A percentile compares a stretch with the other conserved stretches of the same genome.
phyloP scores from a whole-genome alignment of 805 yeast species.

The Metschnikowia cubensis region DNA sequence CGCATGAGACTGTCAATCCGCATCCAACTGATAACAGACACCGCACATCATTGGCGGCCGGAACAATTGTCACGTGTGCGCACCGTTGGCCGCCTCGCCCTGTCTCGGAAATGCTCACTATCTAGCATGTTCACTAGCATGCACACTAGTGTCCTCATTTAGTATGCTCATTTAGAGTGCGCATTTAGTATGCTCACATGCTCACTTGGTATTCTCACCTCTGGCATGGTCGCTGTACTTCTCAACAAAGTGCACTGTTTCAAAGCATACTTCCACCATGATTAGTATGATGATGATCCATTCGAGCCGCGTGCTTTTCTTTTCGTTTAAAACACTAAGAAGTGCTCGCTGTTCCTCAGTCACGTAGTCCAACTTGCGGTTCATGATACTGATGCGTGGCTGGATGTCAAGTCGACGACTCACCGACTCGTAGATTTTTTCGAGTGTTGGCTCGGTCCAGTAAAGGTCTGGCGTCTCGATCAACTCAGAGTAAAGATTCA shows the following conservation, averaged over 20 bases:
- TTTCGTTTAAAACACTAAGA: slow-evolving; percentile 69
- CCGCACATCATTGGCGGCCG: neutral
- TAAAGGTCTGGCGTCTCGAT: slow-evolving; percentile 91
- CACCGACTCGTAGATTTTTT: slow-evolving; percentile 65
- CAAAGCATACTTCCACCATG: slow-evolving; percentile 81
- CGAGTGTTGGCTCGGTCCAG: slow-evolving; percentile 89
- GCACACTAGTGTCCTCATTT: no score
- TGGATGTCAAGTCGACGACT: slow-evolving; percentile 70
- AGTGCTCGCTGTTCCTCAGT: slow-evolving; percentile 83
- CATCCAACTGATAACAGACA: neutral
- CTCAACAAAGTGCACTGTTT: slow-evolving; percentile 69
- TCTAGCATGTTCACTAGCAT: no score
- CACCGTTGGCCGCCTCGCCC: neutral
- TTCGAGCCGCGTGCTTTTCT: slow-evolving; percentile 71
- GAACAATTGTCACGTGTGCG: neutral
- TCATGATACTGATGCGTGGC: slow-evolving; percentile 74
- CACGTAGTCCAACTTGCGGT: slow-evolving; percentile 84
- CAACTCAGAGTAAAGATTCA: slow-evolving; percentile 81
- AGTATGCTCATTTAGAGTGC: no score
- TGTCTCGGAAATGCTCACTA: no score
- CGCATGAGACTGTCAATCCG: neutral
- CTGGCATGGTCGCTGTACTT: slow-evolving; percentile 24
- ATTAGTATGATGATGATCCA: slow-evolving; percentile 85
- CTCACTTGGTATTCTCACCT: neutral
- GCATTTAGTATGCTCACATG: no score